Percentiles rank a stretch among this genome's conserved stretches.
These are phyloP conservation scores for Plantago major DNA, from an alignment of 257 asterid species.

Conservation along the genomic window DNA sequence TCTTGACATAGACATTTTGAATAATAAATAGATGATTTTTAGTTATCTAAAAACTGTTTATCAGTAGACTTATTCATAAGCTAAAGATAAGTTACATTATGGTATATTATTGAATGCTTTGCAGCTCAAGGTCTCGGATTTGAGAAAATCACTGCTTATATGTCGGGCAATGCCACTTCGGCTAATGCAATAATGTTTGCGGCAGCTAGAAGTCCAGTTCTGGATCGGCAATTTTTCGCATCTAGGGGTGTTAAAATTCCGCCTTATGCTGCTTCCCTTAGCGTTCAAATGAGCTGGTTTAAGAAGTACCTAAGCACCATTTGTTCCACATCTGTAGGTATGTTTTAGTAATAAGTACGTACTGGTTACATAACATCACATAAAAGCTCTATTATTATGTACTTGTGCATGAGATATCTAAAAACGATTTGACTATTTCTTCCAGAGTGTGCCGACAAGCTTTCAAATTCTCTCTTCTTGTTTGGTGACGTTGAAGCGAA, in stretches of 20 bases:
- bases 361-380: too few species aligned
- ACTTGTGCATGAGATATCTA: too few species aligned
- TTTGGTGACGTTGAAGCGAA: neutral
- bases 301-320: constrained; percentile 3
- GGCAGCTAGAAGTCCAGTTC: constrained; percentile 17
- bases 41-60: too few species aligned
- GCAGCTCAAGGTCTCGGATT: too few species aligned
- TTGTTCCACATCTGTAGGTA: neutral
- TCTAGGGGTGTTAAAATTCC: constrained; percentile 11
- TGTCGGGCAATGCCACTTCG: too few species aligned
- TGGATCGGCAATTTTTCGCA: constrained; percentile 12
- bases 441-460: neutral
- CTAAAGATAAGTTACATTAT: too few species aligned
- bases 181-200: constrained; percentile 12
- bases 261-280: constrained; percentile 3
- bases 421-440: neutral
- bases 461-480: constrained; percentile 11
- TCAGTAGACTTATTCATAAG: too few species aligned
- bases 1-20: too few species aligned
- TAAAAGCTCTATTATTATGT: too few species aligned
- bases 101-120: too few species aligned
- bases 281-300: constrained; percentile 20
- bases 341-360: neutral
- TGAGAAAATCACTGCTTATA: too few species aligned
- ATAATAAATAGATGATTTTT: too few species aligned